phyloP scores from a whole-genome alignment of 768 basidiomycete species.

The Tylopilus vinaceipallidus region DNA sequence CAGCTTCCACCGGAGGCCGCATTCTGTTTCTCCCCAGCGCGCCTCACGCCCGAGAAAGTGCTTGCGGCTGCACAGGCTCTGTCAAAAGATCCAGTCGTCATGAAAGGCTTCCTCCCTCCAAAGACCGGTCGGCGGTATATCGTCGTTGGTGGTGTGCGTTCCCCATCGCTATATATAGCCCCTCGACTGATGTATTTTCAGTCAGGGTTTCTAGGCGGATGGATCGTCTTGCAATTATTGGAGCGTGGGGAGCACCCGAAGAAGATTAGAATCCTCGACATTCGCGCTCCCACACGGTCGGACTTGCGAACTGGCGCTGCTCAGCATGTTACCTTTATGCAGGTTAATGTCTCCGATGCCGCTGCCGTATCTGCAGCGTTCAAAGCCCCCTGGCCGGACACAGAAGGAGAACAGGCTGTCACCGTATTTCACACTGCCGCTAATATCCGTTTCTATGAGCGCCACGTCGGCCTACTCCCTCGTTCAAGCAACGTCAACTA shows the following conservation, averaged over 20 bases:
- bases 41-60: constrained; percentile 46
- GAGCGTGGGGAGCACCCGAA: constrained; percentile 69
- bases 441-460: constrained; percentile 77
- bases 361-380: constrained; percentile 59
- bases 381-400: constrained; percentile 56
- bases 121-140: constrained; percentile 76
- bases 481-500: constrained; percentile 65
- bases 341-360: constrained; percentile 56
- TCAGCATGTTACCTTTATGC: constrained; percentile 52
- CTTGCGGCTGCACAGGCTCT: constrained; percentile 38
- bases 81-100: constrained; percentile 32
- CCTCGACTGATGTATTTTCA: constrained; percentile 24
- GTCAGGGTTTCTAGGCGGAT: constrained; percentile 77
- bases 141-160: constrained; percentile 68
- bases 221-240: constrained; percentile 69
- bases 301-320: constrained; percentile 55
- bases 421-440: constrained; percentile 80
- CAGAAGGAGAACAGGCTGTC: constrained; percentile 31
- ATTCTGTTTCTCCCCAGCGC: constrained; percentile 46
- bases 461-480: constrained; percentile 46
- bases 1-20: constrained; percentile 46
- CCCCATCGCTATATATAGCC: neutral
- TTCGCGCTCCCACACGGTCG: constrained; percentile 55
- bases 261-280: constrained; percentile 64
- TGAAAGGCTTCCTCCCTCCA: constrained; percentile 52